A percentile compares a stretch with the other conserved stretches of the same genome.
phyloP scores from a whole-genome alignment of 441 rosid genomes.

The Jatropha multifida region DNA sequence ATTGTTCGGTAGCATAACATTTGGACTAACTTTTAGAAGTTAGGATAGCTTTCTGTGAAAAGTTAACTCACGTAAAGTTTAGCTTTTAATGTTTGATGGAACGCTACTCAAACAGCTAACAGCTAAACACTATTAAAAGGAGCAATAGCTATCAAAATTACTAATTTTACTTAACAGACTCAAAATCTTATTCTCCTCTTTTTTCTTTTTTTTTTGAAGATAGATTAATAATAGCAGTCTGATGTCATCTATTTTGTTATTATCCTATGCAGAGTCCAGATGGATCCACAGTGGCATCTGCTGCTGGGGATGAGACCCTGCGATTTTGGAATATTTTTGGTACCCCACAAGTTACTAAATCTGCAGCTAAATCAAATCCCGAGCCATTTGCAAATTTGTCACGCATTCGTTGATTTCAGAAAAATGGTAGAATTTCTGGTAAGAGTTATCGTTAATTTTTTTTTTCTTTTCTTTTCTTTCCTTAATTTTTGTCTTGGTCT shows the following conservation, averaged over 20 bases:
- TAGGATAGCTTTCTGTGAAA: too few relatives aligned
- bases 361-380: conserved; percentile 25
- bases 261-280: conserved; percentile 38
- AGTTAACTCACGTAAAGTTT: too few relatives aligned
- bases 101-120: too few relatives aligned
- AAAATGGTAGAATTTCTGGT: neutral
- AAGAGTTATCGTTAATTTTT: neutral
- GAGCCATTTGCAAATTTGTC: conserved; percentile 36
- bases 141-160: too few relatives aligned
- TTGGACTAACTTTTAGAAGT: too few relatives aligned
- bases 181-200: neutral
- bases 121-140: too few relatives aligned
- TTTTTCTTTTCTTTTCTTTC: too few relatives aligned
- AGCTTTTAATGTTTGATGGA: too few relatives aligned
- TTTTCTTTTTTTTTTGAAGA: neutral
- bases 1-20: too few relatives aligned
- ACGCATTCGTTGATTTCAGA: conserved; percentile 35
- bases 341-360: conserved; percentile 31
- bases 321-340: conserved; percentile 50
- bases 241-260: neutral
- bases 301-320: conserved; percentile 45
- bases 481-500: neutral
- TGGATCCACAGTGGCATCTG: conserved; percentile 46
- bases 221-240: neutral
- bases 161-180: too few relatives aligned